Evolutionary conservation across 179 eudicot genomes (phyloP).

Genomic region (Monotropa hypopitys): DNA sequence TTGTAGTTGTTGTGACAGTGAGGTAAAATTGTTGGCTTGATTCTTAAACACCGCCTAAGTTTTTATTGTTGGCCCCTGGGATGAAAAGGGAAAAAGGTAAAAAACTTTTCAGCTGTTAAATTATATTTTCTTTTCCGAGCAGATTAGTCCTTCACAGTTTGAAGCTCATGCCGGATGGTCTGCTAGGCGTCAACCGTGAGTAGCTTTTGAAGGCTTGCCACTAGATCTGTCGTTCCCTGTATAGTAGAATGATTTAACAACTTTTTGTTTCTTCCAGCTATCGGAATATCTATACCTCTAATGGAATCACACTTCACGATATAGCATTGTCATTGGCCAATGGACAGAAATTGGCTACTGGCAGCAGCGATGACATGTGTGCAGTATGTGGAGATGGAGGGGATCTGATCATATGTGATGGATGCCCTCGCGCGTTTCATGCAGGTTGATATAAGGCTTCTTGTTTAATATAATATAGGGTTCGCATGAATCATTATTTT

Average conservation of each 20-base stretch:
- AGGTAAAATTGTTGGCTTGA: conserved; percentile 36
- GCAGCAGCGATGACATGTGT: conserved; percentile 92
- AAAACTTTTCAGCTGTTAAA: background rate
- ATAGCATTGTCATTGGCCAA: conserved; percentile 64
- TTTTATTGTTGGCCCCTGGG: background rate
- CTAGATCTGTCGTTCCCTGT: background rate
- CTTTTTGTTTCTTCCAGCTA: conserved; percentile 36
- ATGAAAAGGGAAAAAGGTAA: background rate
- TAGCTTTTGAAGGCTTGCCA: conserved; percentile 8
- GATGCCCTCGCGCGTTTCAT: conserved; percentile 92
- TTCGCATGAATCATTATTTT: conserved; percentile 28
- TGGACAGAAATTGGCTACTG: conserved; percentile 57
- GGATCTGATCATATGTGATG: conserved; percentile 57
- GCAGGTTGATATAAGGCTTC: conserved; percentile 27
- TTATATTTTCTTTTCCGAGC: conserved; percentile 18
- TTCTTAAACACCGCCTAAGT: too few species aligned
- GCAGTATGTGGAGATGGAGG: conserved; percentile 80
- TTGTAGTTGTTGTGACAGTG: conserved; percentile 64
- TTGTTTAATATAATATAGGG: background rate
- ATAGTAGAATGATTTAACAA: background rate
- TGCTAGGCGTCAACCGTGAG: conserved; percentile 97
- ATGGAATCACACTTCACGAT: conserved; percentile 80
- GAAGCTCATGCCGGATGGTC: conserved; percentile 99
- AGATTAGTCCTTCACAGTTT: conserved; percentile 97
- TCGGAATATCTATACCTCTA: conserved; percentile 69